These are phyloP conservation scores for Orbilia quercus DNA, from an alignment of 2,329 filamentous ascomycete species.

Conservation along the genomic window DNA sequence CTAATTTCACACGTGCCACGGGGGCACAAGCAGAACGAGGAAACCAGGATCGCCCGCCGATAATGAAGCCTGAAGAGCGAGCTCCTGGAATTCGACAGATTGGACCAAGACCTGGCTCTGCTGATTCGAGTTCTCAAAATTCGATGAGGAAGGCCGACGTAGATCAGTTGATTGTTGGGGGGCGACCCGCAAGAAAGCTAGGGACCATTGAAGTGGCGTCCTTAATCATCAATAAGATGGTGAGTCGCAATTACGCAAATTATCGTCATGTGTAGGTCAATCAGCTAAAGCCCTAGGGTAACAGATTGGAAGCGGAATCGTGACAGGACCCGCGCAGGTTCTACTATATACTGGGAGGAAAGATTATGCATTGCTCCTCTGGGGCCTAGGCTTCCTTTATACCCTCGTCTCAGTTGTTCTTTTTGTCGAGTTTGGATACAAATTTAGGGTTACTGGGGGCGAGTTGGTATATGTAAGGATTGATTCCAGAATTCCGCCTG, in stretches of 20 bases:
- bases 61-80: constrained; percentile 31
- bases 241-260: neutral
- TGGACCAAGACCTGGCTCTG: constrained; percentile 22
- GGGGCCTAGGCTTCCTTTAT: constrained; percentile 39
- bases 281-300: neutral
- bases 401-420: constrained; percentile 59
- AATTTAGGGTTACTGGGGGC: constrained; percentile 65
- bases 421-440: constrained; percentile 68
- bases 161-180: constrained; percentile 39
- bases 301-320: constrained; percentile 45
- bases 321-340: constrained; percentile 42
- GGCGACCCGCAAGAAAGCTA: constrained; percentile 31
- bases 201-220: constrained; percentile 48
- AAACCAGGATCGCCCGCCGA: constrained; percentile 22
- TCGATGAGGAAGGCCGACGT: constrained; percentile 31
- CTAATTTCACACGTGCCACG: constrained; percentile 12
- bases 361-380: constrained; percentile 35
- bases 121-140: constrained; percentile 24
- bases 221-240: constrained; percentile 46
- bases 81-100: constrained; percentile 6
- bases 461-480: constrained; percentile 65
- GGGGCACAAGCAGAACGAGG: constrained; percentile 12
- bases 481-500: too few species aligned
- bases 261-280: neutral
- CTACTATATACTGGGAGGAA: constrained; percentile 37